Conservation (phyloP, 257 asterid genomes). For the Ilex asprella region DNA sequence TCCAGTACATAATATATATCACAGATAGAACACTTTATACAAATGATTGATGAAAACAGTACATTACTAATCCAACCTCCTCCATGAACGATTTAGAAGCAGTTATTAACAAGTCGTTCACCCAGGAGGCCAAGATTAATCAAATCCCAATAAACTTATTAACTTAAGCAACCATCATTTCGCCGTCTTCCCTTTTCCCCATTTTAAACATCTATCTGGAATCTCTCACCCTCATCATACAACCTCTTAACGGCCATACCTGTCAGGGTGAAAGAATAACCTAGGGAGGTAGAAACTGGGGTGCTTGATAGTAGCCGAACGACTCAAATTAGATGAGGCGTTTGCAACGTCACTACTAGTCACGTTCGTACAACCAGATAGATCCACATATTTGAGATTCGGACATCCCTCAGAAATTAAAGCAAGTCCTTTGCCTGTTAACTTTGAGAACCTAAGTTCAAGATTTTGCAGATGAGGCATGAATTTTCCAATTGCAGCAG, state of each 20-base stretch:
- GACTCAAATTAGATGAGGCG: slow-evolving; percentile 47
- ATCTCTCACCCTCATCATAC: slow-evolving; percentile 77
- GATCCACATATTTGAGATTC: slow-evolving; percentile 55
- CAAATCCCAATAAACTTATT: too few relatives aligned
- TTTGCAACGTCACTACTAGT: slow-evolving; percentile 53
- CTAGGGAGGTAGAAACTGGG: slow-evolving; percentile 70
- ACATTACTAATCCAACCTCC: too few relatives aligned
- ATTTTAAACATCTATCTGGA: slow-evolving; percentile 72
- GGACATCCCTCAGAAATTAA: slow-evolving; percentile 56
- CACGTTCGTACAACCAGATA: slow-evolving; percentile 69
- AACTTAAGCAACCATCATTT: too few relatives aligned
- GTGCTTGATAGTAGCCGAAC: slow-evolving; percentile 46
- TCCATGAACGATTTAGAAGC: too few relatives aligned
- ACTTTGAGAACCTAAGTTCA: slow-evolving; percentile 56
- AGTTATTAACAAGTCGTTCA: too few relatives aligned
- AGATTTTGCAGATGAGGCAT: slow-evolving; percentile 63
- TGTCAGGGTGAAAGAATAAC: slow-evolving; percentile 44
- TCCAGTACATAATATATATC: too few relatives aligned
- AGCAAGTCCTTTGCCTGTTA: slow-evolving; percentile 64
- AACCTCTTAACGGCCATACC: slow-evolving; percentile 79
- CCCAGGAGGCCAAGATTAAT: too few relatives aligned
- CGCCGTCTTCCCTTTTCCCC: too few relatives aligned
- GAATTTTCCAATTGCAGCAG: slow-evolving; percentile 61
- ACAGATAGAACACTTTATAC: too few relatives aligned
- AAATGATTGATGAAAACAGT: too few relatives aligned